Evolutionary conservation across 2,329 filamentous ascomycete genomes (phyloP), one percentile per base, ranked within the genome.

Genomic region (Alternaria sp.): DNA sequence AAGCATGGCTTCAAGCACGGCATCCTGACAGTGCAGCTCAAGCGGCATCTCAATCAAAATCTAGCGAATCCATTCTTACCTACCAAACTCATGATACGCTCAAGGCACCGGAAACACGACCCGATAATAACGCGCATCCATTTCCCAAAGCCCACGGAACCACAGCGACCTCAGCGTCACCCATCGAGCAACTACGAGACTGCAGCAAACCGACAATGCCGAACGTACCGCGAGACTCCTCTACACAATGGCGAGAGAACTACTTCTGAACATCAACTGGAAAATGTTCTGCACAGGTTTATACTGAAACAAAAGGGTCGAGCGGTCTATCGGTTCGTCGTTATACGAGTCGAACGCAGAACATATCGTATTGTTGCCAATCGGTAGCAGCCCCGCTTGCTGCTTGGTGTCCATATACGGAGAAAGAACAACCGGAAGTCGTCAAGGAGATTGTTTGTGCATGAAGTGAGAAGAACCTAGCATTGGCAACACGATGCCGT

Each of bases 1-100:
- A 44, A 5, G 56, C 34, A 6, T 74, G 72, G 72, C 66, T 70
- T 34, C 56, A 53, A 27, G 63, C 66, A 30, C 66, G 66, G 54
- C 18, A 61, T 54, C 54, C 34, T 12, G 46, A 64, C 30, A 50
- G 43, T 30, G 48, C 51, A n/a, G n/a, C 57, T 16, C 36, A 54
- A 34, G 46, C 62, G 27, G 30, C 53, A 36, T 10, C n/a, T 18
- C 57, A n/a, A 20, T 8, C 44, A 27, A 28, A 48, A n/a, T 32
- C 8, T 5, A 36, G n/a, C 14, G 11, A 30, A 8, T 20, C 28
- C 8, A 2, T 9, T 6, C 9, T 16, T 25, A 5, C 25, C 2
- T 25, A 30, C 10, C 28, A 44, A 30, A 2, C 25, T 4, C 22
- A 38, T 2, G n/a, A 10, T 22, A 20, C 11, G 3, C 34, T n/a